Percentiles rank a stretch among this genome's conserved stretches.
These are phyloP conservation scores for Alternaria triticina DNA, from an alignment of 2,329 filamentous ascomycete genomes.

Conservation along the genomic window DNA sequence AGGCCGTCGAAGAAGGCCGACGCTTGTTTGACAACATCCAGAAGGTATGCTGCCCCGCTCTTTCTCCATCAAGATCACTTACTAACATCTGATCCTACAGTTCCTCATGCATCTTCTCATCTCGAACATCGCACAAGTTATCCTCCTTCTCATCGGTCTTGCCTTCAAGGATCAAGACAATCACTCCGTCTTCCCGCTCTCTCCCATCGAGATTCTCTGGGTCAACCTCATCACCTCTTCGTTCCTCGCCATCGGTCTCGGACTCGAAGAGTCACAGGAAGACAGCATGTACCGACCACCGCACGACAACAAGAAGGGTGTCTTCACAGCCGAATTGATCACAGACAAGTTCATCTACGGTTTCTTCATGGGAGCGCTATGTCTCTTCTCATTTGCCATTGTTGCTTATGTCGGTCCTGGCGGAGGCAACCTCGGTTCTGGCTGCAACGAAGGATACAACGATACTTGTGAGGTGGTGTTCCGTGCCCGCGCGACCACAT, in stretches of 20 bases:
- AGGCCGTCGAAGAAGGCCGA: slow-evolving; percentile 50
- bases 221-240: slow-evolving; percentile 57
- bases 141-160: slow-evolving; percentile 55
- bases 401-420: slow-evolving; percentile 53
- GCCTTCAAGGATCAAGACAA: slow-evolving; percentile 54
- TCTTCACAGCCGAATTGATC: slow-evolving; percentile 56
- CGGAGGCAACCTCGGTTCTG: slow-evolving; percentile 50
- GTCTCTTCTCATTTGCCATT: slow-evolving; percentile 53
- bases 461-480: slow-evolving; percentile 51
- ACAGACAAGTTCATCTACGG: slow-evolving; percentile 58
- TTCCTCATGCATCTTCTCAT: slow-evolving; percentile 58
- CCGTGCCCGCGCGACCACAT: slow-evolving; percentile 54
- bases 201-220: slow-evolving; percentile 57
- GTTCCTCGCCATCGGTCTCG: slow-evolving; percentile 56
- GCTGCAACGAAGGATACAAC: slow-evolving; percentile 55
- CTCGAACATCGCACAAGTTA: slow-evolving; percentile 57
- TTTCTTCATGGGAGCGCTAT: slow-evolving; percentile 54
- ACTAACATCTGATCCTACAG: neutral
- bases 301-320: slow-evolving; percentile 51
- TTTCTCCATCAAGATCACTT: neutral
- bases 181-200: slow-evolving; percentile 55
- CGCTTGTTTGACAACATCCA: slow-evolving; percentile 52
- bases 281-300: slow-evolving; percentile 57
- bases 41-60: slow-evolving; percentile 29
- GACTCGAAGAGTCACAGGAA: slow-evolving; percentile 54